Evolutionary conservation across 495 filamentous ascomycete genomes (phyloP), one percentile per base, ranked within the genome.

Genomic region (Penicillium mononematosum): DNA sequence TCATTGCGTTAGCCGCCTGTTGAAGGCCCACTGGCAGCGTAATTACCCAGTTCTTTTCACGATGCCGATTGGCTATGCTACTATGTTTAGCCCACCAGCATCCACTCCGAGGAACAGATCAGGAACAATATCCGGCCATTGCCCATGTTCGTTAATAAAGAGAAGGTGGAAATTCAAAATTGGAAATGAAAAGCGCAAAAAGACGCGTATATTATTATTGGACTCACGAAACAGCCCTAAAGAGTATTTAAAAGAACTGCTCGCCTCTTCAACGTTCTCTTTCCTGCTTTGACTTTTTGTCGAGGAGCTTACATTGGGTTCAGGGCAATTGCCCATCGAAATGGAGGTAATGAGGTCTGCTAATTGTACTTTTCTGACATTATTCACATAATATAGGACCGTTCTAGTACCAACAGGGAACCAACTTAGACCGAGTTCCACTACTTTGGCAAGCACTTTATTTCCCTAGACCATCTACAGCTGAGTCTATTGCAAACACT

Each of bases 401-500:
- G 0, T 34, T 10, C 31, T 34, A 34, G 19, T 19, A n/a, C 11
- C 8, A n/a, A 5, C 2, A 24, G 14, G 44, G 44, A 19, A 47
- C n/a, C n/a, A 47, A 47, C 16, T 31, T 45, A 27, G 44, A 45
- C 17, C 44, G 24, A 45, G 44, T 2, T n/a, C 44, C 17, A 27
- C 44, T 29, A 45, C 44, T 45, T 45, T 45, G 44, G n/a, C 44
- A 45, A 45, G 44, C 20, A 45, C 42, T 24, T 25, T 22, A 25
- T 45, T 45, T 45, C 42, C 20, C 20, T 25, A 20, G 10, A 25
- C 0, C 44, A 27, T 29, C 44, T 45, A 24, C 3, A 45, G 24
- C 11, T 29, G n/a, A 2, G 5, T 29, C 4, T 16, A 16, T n/a
- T 1, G 6, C 6, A 11, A 25, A 12, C 42, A 14, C 6, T 12